These are phyloP conservation scores for Trichosporon inkin DNA, from an alignment of 1,284 basidiomycete genomes.

Conservation along the genomic window DNA sequence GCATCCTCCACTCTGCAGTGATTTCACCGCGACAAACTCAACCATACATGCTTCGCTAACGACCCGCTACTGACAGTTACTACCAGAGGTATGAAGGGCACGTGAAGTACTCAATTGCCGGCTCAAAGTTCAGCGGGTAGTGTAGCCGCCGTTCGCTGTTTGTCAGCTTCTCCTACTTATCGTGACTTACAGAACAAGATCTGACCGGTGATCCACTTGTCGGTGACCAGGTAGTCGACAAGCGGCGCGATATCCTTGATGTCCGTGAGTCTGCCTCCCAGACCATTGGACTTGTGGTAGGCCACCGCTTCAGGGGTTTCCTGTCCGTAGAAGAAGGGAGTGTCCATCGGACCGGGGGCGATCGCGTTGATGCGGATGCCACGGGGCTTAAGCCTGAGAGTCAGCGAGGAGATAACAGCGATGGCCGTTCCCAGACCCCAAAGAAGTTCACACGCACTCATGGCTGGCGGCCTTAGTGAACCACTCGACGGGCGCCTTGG, in stretches of 20 bases:
- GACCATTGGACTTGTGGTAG: constrained; percentile 22
- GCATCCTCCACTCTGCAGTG: no score
- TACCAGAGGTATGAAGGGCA: no score
- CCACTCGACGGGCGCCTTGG: constrained; percentile 31
- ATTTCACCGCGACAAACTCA: no score
- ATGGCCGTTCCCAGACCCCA: neutral
- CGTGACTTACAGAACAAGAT: constrained; percentile 18
- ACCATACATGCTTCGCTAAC: no score
- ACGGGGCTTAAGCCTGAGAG: constrained; percentile 16
- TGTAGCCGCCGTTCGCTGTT: constrained; percentile 26
- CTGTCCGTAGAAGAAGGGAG: constrained; percentile 26
- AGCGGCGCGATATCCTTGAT: constrained; percentile 24
- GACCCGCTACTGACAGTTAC: no score
- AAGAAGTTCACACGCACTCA: constrained; percentile 21
- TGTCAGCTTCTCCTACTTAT: constrained; percentile 1
- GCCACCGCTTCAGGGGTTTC: constrained; percentile 19
- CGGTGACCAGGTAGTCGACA: constrained; percentile 17
- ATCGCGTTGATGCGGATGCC: constrained; percentile 24
- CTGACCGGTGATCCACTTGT: constrained; percentile 27
- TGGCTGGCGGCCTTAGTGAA: constrained; percentile 29
- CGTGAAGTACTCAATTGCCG: no score
- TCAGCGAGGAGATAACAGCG: neutral
- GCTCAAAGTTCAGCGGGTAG: constrained; percentile 15
- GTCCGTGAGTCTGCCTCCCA: constrained; percentile 22
- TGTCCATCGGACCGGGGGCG: constrained; percentile 26